Percentiles rank a stretch among this genome's conserved stretches.
Conservation (phyloP, 305 asterid species). For the Euphrasia arctica region DNA sequence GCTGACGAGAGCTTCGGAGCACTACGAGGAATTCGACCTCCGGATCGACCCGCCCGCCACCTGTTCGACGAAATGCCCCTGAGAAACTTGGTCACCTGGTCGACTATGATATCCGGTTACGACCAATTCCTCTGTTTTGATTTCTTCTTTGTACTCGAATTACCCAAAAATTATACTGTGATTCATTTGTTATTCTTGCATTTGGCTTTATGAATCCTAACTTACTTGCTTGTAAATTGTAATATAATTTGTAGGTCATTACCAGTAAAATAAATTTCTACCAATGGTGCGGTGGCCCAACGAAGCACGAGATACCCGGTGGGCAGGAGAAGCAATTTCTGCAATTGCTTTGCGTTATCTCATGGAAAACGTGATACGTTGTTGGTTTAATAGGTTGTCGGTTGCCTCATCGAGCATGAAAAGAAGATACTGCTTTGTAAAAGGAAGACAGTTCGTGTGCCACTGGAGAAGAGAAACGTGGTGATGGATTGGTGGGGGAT, state of each 20-base stretch:
- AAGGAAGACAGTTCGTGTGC: slow-evolving; percentile 42
- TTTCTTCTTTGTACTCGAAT: no score
- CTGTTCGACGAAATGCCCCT: no score
- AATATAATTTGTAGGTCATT: slow-evolving; percentile 47
- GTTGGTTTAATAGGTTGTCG: slow-evolving; percentile 66
- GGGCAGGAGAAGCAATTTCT: slow-evolving; percentile 67
- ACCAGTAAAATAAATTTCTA: slow-evolving; percentile 76
- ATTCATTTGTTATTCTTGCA: neutral
- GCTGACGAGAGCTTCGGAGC: no score
- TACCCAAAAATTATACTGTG: neutral
- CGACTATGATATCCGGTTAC: no score
- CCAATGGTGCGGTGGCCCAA: slow-evolving; percentile 87
- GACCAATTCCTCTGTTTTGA: no score
- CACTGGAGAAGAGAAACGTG: no score
- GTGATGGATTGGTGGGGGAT: no score
- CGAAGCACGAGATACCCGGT: slow-evolving; percentile 84
- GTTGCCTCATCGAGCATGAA: slow-evolving; percentile 96
- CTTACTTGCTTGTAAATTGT: slow-evolving; percentile 7
- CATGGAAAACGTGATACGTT: no score
- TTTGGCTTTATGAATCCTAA: slow-evolving; percentile 12
- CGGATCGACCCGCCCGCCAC: no score
- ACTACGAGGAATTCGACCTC: no score
- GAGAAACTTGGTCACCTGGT: no score
- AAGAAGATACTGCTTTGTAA: slow-evolving; percentile 82
- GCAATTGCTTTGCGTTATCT: no score